Evolutionary conservation across 75 land plant genomes (phyloP).

Genomic region (Picea glauca): DNA sequence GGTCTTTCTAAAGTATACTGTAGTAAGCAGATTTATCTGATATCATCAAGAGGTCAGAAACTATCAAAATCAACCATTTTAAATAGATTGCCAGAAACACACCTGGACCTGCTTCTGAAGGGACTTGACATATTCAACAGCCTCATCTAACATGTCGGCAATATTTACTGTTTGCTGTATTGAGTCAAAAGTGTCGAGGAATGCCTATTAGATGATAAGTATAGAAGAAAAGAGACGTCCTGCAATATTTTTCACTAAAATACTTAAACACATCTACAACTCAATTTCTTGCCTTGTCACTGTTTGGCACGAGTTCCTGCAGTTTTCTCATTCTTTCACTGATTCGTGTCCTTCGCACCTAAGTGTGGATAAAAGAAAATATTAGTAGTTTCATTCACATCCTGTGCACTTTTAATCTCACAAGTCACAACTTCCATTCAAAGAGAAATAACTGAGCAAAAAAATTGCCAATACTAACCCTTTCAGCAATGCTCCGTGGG

Average conservation of each 20-base stretch:
- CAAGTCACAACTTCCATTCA: not conserved
- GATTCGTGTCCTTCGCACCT: constrained; percentile 81
- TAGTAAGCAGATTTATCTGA: not conserved
- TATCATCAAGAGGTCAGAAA: not conserved
- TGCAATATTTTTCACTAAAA: not conserved
- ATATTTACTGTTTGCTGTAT: constrained; percentile 38
- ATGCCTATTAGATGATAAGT: not conserved
- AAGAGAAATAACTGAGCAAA: not conserved
- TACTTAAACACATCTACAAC: not conserved
- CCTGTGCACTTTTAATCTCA: not conserved
- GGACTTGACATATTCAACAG: constrained; percentile 30
- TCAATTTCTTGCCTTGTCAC: constrained; percentile 58
- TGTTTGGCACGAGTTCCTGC: constrained; percentile 89
- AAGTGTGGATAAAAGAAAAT: constrained; percentile 3
- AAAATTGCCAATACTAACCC: constrained; percentile 24
- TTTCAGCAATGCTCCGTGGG: constrained; percentile 69
- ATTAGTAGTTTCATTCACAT: not conserved
- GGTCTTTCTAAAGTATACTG: not conserved
- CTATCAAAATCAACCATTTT: not conserved
- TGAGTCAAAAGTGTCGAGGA: constrained; percentile 1
- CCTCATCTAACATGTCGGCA: constrained; percentile 45
- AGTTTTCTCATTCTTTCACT: constrained; percentile 84
- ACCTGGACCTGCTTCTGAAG: constrained; percentile 35
- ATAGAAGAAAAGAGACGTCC: constrained; percentile 5
- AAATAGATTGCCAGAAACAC: not conserved